phyloP scores from a whole-genome alignment of 2,329 filamentous ascomycete genomes.

The Aphanoascus verrucosus region DNA sequence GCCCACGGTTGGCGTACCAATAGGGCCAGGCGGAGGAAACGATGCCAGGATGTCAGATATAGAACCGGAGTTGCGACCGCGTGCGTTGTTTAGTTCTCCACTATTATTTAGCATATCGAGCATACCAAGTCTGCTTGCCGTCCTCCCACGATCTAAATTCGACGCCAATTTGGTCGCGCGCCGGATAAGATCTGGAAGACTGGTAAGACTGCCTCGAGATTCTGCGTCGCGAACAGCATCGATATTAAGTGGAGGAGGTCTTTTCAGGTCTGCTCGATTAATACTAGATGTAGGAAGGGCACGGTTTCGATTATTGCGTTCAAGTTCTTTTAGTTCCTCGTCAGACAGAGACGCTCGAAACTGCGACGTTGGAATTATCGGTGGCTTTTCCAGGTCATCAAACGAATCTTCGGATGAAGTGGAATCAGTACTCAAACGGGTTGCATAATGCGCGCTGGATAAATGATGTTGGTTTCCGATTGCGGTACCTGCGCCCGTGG shows the following conservation, averaged over 20 bases:
- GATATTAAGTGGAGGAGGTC: constrained; percentile 67
- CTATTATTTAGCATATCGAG: constrained; percentile 37
- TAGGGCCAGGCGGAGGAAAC: constrained; percentile 48
- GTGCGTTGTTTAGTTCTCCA: constrained; percentile 21
- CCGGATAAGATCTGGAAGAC: constrained; percentile 78
- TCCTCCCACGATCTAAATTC: constrained; percentile 73
- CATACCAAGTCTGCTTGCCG: constrained; percentile 48
- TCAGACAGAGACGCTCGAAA: constrained; percentile 5
- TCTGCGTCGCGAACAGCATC: constrained; percentile 72
- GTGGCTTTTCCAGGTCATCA: constrained; percentile 27
- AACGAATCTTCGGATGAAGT: constrained; percentile 20
- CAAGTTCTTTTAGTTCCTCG: constrained; percentile 15
- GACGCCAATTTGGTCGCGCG: constrained; percentile 77
- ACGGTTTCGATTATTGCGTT: constrained; percentile 19
- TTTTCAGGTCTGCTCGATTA: constrained; percentile 29
- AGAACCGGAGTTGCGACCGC: constrained; percentile 40
- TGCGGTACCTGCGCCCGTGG: not conserved
- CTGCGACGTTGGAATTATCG: constrained; percentile 20
- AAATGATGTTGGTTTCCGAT: not conserved
- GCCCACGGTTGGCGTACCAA: constrained; percentile 36
- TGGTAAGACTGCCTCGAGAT: constrained; percentile 78
- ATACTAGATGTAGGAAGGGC: constrained; percentile 27
- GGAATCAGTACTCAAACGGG: constrained; percentile 17
- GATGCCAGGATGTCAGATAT: constrained; percentile 55
- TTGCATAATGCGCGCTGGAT: not conserved